Evolutionary conservation across 2,329 filamentous ascomycete species (phyloP), one percentile per base, ranked within the genome.

Genomic region (Sporothrix globosa): DNA sequence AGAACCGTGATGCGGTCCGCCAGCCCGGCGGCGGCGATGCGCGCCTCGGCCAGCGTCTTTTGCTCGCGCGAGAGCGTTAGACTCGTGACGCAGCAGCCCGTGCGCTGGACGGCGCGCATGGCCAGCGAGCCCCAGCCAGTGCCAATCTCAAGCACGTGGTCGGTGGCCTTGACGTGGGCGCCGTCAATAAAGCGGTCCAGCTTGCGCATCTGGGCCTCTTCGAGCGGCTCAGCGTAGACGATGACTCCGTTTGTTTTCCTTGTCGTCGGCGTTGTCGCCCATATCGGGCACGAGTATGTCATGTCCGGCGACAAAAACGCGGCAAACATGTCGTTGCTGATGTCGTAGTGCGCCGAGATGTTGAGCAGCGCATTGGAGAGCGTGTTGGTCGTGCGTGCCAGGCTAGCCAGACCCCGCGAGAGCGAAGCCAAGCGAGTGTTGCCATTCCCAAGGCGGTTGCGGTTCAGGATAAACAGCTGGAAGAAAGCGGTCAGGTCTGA

Each of bases 121-220:
- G 90, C 90, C 74, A 93, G 89, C 48, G 87, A 89, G 1, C 91
- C 91, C 91, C 90, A 93, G 14, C 91, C 90, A 1, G 89, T 92
- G 2, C 91, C 91, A 69, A 93, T 92, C 74, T 93, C 91, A 19
- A 93, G 80, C 1, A 93, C 87, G 75, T 92, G 90, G 73, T 93
- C 90, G 1, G 83, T 84, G 0, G 83, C 70, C 73, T 90, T 88
- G 73, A 92, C 87, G 63, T 81, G 85, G 17, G 88, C 87, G 39
- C 88, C 88, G 65, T 87, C 82, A 65, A 93, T 88, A 76, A 92
- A 90, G 9, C 87, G 84, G 71, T 85, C 80, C 17, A 92, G 80
- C 77, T 92, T 92, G 19, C 86, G 87, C 76, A 87, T 84, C 77
- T 92, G 90, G 0, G 91, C 90, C 24, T 85, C 81, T 76, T 91